A percentile compares a stretch with the other conserved stretches of the same genome.
phyloP scores from a whole-genome alignment of 2,329 filamentous ascomycete genomes.

The Fusarium anthophilum region DNA sequence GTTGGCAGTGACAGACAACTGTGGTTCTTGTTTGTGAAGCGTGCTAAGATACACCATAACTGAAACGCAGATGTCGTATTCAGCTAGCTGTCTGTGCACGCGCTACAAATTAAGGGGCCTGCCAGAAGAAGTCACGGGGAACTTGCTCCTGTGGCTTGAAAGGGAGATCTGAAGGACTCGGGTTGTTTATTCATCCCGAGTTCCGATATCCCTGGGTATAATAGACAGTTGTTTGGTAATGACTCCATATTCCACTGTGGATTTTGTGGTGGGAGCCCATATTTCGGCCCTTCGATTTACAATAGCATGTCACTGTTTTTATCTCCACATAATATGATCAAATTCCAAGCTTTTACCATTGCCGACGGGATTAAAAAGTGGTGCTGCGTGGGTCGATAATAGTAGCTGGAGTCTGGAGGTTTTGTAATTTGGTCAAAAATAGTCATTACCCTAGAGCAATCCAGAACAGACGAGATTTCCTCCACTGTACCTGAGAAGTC shows the following conservation, averaged over 20 bases:
- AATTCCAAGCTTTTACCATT: neutral
- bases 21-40: neutral
- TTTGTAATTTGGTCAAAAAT: rapidly evolving
- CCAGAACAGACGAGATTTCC: rapidly evolving
- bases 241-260: neutral
- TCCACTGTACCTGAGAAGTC: neutral
- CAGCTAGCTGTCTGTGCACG: neutral
- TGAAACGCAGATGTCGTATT: neutral
- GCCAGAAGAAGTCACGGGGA: neutral
- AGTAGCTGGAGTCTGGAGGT: neutral
- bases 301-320: neutral
- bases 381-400: neutral
- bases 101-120: neutral
- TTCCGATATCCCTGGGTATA: neutral
- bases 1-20: conserved; percentile 6
- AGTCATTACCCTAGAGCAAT: neutral
- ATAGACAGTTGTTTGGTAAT: neutral
- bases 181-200: neutral
- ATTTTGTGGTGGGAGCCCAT: neutral
- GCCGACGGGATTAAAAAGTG: neutral
- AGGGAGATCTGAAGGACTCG: neutral
- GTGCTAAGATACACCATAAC: neutral
- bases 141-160: neutral
- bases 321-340: rapidly evolving
- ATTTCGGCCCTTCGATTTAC: neutral